Evolutionary conservation across 768 basidiomycete genomes (phyloP), one percentile per base, ranked within the genome.

Genomic region (Hygrophorus pudorinus): DNA sequence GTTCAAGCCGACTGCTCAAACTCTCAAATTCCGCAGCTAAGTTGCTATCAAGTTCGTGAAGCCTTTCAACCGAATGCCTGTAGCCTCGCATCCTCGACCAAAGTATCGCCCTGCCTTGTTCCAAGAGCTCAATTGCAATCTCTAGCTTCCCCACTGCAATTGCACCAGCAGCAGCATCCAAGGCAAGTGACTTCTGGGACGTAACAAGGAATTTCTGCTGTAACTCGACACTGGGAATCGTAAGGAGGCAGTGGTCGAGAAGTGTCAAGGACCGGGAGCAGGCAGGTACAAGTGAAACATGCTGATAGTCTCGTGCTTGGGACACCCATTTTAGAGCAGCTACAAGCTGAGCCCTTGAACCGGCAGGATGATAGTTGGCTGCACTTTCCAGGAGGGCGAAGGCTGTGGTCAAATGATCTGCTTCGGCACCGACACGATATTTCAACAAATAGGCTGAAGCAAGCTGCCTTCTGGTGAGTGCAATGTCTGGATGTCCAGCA

Each of bases 181-280:
- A n/a, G n/a, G n/a, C n/a, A n/a, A n/a, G n/a, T n/a, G n/a, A n/a
- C n/a, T n/a, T n/a, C n/a, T n/a, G n/a, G n/a, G n/a, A n/a, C n/a
- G n/a, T n/a, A n/a, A n/a, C n/a, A n/a, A n/a, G n/a, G n/a, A n/a
- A n/a, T n/a, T n/a, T n/a, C n/a, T n/a, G n/a, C n/a, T n/a, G n/a
- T n/a, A n/a, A n/a, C n/a, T n/a, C n/a, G n/a, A n/a, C n/a, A n/a
- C n/a, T n/a, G n/a, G n/a, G n/a, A n/a, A 9, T 45, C 32, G 31
- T 35, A 18, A 21, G 11, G 10, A 45, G 5, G 12, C 36, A 38
- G 20, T 35, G 44, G 44, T 45, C 44, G 20, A 45, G 44, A 30
- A 18, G 44, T 3, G 21, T 32, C n/a, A 43, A 35, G 5, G 21
- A 18, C 7, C 12, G 10, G 16, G 32, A 43, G 29, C 34, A 43